Percentiles rank a stretch among this genome's conserved stretches.
Evolutionary conservation across 495 filamentous ascomycete genomes (phyloP).

Genomic region (Podospora conica): DNA sequence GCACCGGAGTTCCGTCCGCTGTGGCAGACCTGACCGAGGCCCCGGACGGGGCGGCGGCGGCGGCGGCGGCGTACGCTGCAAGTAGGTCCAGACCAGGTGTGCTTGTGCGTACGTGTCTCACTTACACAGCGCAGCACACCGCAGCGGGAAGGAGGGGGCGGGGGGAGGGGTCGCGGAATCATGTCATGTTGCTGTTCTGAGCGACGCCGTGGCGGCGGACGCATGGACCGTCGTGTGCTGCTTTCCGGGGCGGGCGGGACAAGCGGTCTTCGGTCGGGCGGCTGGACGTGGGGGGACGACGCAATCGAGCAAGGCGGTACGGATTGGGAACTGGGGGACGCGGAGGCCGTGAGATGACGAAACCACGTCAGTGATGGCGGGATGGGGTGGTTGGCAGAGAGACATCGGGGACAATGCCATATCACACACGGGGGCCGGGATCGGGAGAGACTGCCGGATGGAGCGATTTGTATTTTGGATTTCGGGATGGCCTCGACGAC

Average conservation of each 20-base stretch:
- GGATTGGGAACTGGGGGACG: neutral
- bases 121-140: neutral
- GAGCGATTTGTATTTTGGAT: neutral
- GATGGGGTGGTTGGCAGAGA: neutral
- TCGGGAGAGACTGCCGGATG: neutral
- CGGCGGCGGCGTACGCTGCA: too few relatives aligned
- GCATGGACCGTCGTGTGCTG: too few relatives aligned
- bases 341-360: too few relatives aligned
- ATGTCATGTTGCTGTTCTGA: neutral
- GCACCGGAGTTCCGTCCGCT: neutral
- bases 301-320: neutral
- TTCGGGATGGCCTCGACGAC: neutral
- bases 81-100: neutral
- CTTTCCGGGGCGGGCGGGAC: too few relatives aligned
- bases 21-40: too few relatives aligned
- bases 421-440: neutral
- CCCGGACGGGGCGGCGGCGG: too few relatives aligned
- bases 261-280: neutral
- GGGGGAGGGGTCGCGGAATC: neutral
- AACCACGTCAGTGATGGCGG: neutral
- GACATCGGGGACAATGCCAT: neutral
- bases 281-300: neutral
- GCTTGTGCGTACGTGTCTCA: neutral
- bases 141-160: neutral
- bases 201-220: neutral